phyloP scores from a whole-genome alignment of 148 eudicot species.

The Tetragonia tetragonoides region DNA sequence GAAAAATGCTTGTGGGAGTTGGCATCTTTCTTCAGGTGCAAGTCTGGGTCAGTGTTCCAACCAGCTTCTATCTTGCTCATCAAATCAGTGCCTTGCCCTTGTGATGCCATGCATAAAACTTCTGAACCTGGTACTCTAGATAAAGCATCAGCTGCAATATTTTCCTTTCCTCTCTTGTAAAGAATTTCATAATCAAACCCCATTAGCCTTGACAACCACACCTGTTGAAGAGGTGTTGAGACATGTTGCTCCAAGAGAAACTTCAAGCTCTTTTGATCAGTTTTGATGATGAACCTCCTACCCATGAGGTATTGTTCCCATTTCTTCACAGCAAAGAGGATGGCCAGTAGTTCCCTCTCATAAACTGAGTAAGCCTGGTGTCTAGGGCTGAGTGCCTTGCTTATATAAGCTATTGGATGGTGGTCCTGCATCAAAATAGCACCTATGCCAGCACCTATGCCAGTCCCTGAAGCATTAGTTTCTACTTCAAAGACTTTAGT shows the following conservation, averaged over 20 bases:
- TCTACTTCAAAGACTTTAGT: background rate
- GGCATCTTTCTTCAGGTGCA: background rate
- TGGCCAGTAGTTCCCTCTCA: too few relatives aligned
- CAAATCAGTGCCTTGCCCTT: background rate
- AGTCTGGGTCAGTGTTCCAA: background rate
- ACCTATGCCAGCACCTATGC: slow-evolving; percentile 6
- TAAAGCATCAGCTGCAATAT: background rate
- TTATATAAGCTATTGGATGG: background rate
- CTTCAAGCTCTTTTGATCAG: background rate
- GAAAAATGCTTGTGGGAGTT: too few relatives aligned
- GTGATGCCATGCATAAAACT: background rate
- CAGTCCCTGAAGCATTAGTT: background rate
- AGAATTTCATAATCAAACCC: background rate
- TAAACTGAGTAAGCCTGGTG: background rate
- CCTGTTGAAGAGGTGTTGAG: background rate
- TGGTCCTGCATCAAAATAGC: background rate
- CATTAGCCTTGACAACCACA: background rate
- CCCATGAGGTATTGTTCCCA: too few relatives aligned
- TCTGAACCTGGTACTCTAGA: background rate
- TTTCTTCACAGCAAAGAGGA: too few relatives aligned
- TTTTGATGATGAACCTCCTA: too few relatives aligned
- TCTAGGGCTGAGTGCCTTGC: background rate
- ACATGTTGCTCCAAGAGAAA: background rate
- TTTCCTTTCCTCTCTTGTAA: background rate
- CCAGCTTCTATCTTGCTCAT: background rate